Base-by-base conservation (phyloP, 2,329 filamentous ascomycete species). In the Daldinia eschscholtzii region DNA sequence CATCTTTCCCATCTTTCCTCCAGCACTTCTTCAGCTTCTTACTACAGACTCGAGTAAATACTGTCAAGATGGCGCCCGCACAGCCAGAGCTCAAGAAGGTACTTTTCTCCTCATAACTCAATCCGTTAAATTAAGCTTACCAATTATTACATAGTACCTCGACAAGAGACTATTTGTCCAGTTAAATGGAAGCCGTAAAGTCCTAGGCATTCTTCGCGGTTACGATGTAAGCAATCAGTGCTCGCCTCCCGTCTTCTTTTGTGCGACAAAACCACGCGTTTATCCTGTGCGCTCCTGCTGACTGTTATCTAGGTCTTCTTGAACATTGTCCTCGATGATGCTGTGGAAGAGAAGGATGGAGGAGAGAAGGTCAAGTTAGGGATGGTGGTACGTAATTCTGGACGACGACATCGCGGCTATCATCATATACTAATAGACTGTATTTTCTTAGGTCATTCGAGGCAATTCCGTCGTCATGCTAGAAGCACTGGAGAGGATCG, bases 71-170 rank as follows among this genome's bases (percentile, higher is more conserved):
- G 96, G 93, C 96, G 84, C 95, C 97, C 90, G 94, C 96, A 81
- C 96, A 98, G 84, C 96, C 96, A 77, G 97, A 99, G 86, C 89
- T 99, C 72, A 99, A 98, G 85, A 99, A 98, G 90, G 96, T 97
- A 83, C 64, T 26, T 53, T 53, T 33, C 20, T 6, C 20, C 13
- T 28, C 2, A 1, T 33, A 6, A 58, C 44, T 65, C 70, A 35
- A 71, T 42, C 50, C 23, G 23, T 50, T 23, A 42, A 57, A n/a
- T n/a, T 33, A 26, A 30, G 62, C 53, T 57, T 28, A 41, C 67
- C 73, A 44, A 73, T 59, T 60, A 56, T 57, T 50, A 15, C 58
- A 57, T 77, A 99, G 96, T 99, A 99, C 83, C 94, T 99, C 83
- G 96, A 99, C 87, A 99, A 99, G 89, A 89, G 95, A 83, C 89